Evolutionary conservation across 2,329 filamentous ascomycete species (phyloP).

Genomic region (Penicillium oxalicum): DNA sequence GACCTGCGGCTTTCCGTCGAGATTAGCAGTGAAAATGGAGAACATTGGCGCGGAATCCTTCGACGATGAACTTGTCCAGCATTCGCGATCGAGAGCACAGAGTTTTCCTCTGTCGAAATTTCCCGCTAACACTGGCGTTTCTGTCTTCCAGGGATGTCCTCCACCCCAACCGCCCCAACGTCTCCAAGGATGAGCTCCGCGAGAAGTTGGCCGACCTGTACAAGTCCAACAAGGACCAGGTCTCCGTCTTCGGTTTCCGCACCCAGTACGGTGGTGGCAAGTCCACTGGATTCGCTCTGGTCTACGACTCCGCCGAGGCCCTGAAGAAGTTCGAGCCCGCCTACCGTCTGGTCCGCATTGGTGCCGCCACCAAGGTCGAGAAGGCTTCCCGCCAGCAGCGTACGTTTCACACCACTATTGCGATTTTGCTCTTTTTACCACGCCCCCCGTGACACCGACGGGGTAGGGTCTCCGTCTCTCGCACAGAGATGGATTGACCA

Average conservation of each 20-base stretch:
- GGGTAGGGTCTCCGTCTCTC: not conserved
- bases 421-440: not conserved
- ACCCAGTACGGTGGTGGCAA: slow-evolving; percentile 99
- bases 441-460: slow-evolving; percentile 3
- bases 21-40: not conserved
- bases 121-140: slow-evolving; percentile 18
- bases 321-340: slow-evolving; percentile 99
- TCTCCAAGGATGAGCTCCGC: slow-evolving; percentile 98
- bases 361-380: slow-evolving; percentile 90
- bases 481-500: not conserved
- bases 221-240: slow-evolving; percentile 97
- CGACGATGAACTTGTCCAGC: slow-evolving; percentile 3
- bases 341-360: slow-evolving; percentile 93
- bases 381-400: slow-evolving; percentile 97
- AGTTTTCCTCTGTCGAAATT: slow-evolving; percentile 2
- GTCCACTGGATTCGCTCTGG: slow-evolving; percentile 95
- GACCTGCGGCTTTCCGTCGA: not conserved
- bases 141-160: slow-evolving; percentile 76
- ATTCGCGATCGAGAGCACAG: not conserved
- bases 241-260: slow-evolving; percentile 96
- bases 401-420: slow-evolving; percentile 53
- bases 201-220: slow-evolving; percentile 90
- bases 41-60: slow-evolving; percentile 8
- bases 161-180: slow-evolving; percentile 96
- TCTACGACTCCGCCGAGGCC: slow-evolving; percentile 97